Base-by-base conservation (phyloP, 768 basidiomycete species). In the Rhizopogon salebrosus region DNA sequence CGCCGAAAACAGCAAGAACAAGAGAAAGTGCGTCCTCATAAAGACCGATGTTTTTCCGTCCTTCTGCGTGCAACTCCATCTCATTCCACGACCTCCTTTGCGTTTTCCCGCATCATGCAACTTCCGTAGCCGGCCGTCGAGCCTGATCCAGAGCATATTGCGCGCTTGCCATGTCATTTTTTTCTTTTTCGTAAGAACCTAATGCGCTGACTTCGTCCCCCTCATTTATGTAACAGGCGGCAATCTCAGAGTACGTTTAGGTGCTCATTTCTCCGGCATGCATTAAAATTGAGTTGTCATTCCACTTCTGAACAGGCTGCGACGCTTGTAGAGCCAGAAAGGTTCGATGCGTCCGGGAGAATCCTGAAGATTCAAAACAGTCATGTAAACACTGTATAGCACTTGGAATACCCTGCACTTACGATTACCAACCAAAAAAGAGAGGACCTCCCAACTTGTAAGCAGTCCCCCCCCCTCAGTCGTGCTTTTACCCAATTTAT, bases 361-460 rank as follows among this genome's bases (percentile, higher is more conserved):
- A 85, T 59, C 80, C 84, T 23, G 87, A 89, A 57, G 87, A 89
- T 63, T 74, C 80, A 9, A 87, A 85, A 67, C 83, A 83, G 57
- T 77, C 86, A 7, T 93, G 91, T 86, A 92, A 89, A 65, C 91
- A 93, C 64, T 94, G 91, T 66, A 75, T 87, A 59, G 79, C 86
- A 0, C 81, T 94, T 46, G 86, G 83, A 18, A 87, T 93, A 45
- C 80, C 84, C 5, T 94, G 93, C 67, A 92, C 89, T 1, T 95
- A 94, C 60, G 88, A 92, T 64, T 95, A 95, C 66, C 88, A 90
- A 65, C 93, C 93, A 18, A 93, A 93, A 76, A 95, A 95, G 70
- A 76, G 93, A 52, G 93, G 93, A 0, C 93, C 93, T 3, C 93
- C 92, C 2, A 95, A 95, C 68, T 75, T 93, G 89, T 95, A 69